phyloP scores from a whole-genome alignment of 768 basidiomycete genomes.

The Podaxis sp. region DNA sequence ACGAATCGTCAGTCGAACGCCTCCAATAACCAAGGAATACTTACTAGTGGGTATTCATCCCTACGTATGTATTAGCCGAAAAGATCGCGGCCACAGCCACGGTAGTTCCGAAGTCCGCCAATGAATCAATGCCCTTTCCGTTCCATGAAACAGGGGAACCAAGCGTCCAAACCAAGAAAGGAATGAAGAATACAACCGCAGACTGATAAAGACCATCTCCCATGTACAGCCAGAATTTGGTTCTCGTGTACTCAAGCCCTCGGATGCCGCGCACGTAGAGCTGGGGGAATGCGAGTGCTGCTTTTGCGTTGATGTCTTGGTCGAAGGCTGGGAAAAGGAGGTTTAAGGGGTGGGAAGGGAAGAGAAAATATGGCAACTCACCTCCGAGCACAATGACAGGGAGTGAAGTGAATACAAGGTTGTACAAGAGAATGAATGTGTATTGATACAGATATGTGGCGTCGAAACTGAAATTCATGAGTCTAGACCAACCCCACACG shows the following conservation, averaged over 20 bases:
- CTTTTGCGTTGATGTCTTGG: conserved; percentile 90
- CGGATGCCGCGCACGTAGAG: conserved; percentile 95
- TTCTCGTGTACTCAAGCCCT: conserved; percentile 88
- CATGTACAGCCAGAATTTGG: conserved; percentile 96
- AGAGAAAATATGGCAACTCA: conserved; percentile 30
- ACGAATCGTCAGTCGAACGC: conserved; percentile 22
- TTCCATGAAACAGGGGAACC: conserved; percentile 71
- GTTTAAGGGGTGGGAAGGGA: conserved; percentile 6
- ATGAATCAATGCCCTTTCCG: conserved; percentile 73
- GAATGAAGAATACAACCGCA: conserved; percentile 80
- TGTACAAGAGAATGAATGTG: conserved; percentile 90
- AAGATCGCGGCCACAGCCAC: conserved; percentile 86
- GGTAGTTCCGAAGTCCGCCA: conserved; percentile 91
- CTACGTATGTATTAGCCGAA: conserved; percentile 87
- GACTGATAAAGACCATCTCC: conserved; percentile 94
- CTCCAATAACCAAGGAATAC: conserved; percentile 33
- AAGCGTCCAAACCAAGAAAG: conserved; percentile 70
- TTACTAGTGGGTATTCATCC: conserved; percentile 86
- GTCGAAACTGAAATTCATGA: conserved; percentile 63
- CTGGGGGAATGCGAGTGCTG: conserved; percentile 89
- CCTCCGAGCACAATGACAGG: conserved; percentile 91
- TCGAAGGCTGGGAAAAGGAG: conserved; percentile 67
- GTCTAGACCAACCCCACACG: conserved; percentile 6
- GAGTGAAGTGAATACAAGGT: conserved; percentile 89
- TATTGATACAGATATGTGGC: conserved; percentile 94